Percentiles rank a stretch among this genome's conserved stretches.
phyloP scores from a whole-genome alignment of 768 basidiomycete species.

The Suillus decipiens region DNA sequence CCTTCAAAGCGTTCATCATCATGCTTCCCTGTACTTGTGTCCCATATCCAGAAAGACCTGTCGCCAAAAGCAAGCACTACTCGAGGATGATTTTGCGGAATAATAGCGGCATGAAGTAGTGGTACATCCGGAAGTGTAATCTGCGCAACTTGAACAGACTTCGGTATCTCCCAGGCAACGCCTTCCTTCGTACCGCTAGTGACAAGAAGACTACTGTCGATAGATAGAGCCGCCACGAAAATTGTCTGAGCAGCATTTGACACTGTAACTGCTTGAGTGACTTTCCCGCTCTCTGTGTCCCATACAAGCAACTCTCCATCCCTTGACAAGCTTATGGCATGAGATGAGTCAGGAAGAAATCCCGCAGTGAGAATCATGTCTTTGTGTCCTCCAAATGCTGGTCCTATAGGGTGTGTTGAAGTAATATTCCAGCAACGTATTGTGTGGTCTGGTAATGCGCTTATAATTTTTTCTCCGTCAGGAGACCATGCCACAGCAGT shows the following conservation, averaged over 20 bases:
- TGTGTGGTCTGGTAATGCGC: slow-evolving; percentile 29
- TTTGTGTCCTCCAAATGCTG: slow-evolving; percentile 28
- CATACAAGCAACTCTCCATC: slow-evolving; percentile 1
- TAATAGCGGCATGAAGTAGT: not conserved
- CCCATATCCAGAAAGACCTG: slow-evolving; percentile 4
- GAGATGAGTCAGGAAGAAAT: slow-evolving; percentile 1
- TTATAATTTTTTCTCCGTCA: slow-evolving; percentile 27
- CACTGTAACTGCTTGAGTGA: not conserved
- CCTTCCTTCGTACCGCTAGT: not conserved
- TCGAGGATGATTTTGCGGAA: not conserved
- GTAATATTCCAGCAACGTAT: slow-evolving; percentile 30
- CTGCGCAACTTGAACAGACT: not conserved
- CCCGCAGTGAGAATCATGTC: not conserved
- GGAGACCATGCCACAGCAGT: slow-evolving; percentile 31
- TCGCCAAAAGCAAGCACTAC: slow-evolving; percentile 6
- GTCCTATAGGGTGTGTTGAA: slow-evolving; percentile 21
- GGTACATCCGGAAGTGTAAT: not conserved
- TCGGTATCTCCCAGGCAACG: slow-evolving; percentile 2
- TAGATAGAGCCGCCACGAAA: not conserved
- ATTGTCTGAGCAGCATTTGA: not conserved
- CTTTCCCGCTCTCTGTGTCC: not conserved
- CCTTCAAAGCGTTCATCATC: not conserved
- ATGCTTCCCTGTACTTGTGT: not conserved
- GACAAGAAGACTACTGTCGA: not conserved
- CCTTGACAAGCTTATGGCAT: not conserved